These are phyloP conservation scores for Houttuynia cordata DNA, from an alignment of 164 flowering plant species.

Conservation along the genomic window DNA sequence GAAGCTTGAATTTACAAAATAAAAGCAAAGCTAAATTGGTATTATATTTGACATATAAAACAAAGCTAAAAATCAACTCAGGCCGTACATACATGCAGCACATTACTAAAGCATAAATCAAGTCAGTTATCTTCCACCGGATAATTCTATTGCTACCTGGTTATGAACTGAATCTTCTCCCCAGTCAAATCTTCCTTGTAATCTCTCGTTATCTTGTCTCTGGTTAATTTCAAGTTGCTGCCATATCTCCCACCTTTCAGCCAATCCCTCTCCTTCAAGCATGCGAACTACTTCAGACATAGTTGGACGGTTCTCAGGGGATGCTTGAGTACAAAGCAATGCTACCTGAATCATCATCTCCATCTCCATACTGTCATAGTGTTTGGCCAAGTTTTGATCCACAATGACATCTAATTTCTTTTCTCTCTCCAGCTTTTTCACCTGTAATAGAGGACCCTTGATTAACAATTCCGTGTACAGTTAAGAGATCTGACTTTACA, in stretches of 20 bases:
- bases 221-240: constrained; percentile 72
- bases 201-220: constrained; percentile 59
- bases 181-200: constrained; percentile 78
- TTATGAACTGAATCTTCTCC: constrained; percentile 74
- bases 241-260: constrained; percentile 96
- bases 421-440: constrained; percentile 82
- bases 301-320: constrained; percentile 84
- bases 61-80: too few relatives aligned
- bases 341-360: constrained; percentile 92
- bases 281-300: constrained; percentile 98
- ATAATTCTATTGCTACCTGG: constrained; percentile 77
- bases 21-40: too few relatives aligned
- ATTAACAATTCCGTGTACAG: background rate
- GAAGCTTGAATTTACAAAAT: too few relatives aligned
- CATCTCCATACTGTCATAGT: constrained; percentile 50
- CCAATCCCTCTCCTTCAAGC: constrained; percentile 95
- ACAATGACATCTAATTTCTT: constrained; percentile 65
- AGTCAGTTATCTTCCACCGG: constrained; percentile 74
- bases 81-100: too few relatives aligned
- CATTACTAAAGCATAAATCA: too few relatives aligned
- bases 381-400: constrained; percentile 43
- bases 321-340: constrained; percentile 71
- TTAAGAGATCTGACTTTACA: too few relatives aligned
- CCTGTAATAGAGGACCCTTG: constrained; percentile 24
- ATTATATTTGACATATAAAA: too few relatives aligned